phyloP scores from a whole-genome alignment of 495 filamentous ascomycete species.

The Aspergillus bertholletiae region DNA sequence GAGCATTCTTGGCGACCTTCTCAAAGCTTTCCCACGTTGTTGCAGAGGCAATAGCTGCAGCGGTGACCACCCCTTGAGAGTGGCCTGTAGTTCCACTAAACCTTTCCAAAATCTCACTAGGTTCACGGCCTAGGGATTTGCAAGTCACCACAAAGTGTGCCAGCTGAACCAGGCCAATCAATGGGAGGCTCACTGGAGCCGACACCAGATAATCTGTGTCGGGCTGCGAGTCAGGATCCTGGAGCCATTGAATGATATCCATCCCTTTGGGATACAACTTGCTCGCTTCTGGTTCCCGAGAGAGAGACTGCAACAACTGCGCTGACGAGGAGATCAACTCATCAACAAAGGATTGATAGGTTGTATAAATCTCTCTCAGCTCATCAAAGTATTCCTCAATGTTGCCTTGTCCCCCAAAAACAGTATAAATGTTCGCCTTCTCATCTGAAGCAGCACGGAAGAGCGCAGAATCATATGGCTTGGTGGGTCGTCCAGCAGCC shows the following conservation, averaged over 20 bases:
- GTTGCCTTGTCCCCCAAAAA: conserved; percentile 98
- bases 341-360: conserved; percentile 86
- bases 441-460: conserved; percentile 81
- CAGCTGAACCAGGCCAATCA: conserved; percentile 93
- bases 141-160: conserved; percentile 93
- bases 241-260: conserved; percentile 90
- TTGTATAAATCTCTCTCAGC: conserved; percentile 82
- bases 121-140: conserved; percentile 79
- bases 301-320: conserved; percentile 76
- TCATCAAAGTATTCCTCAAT: conserved; percentile 99
- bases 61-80: conserved; percentile 92
- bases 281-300: conserved; percentile 78
- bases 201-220: conserved; percentile 95
- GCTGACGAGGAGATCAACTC: conserved; percentile 77
- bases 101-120: conserved; percentile 77
- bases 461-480: conserved; percentile 87
- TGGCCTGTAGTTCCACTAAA: conserved; percentile 90
- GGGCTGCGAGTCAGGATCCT: conserved; percentile 79
- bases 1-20: conserved; percentile 66
- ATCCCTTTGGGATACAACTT: conserved; percentile 96
- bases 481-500: conserved; percentile 76
- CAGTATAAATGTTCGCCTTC: conserved; percentile 75
- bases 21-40: conserved; percentile 88
- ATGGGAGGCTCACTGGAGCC: conserved; percentile 91
- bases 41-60: conserved; percentile 85